Conservation (phyloP, 768 basidiomycete species). For the Cyathus striatus region DNA sequence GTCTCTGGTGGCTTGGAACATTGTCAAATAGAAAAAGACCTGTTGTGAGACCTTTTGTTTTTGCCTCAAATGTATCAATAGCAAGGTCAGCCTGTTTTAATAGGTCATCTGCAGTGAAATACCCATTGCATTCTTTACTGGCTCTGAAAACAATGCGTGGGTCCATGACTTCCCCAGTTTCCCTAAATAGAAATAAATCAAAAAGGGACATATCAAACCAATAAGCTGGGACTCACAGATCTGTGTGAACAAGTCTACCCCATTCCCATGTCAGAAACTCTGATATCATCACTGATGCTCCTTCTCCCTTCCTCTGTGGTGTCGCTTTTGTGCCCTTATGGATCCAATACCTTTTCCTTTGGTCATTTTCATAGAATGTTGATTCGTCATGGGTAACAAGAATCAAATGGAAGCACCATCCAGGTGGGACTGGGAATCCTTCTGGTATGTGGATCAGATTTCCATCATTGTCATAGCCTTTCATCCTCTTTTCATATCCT, state of each 20-base stretch:
- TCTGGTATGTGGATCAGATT: conserved; percentile 6
- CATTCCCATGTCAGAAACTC: conserved; percentile 26
- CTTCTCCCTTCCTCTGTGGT: conserved; percentile 28
- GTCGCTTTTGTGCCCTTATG: conserved; percentile 12
- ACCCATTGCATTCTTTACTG: conserved; percentile 24
- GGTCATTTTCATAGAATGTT: conserved; percentile 31
- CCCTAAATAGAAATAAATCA: no score
- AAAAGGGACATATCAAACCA: no score
- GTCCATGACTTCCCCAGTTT: no score
- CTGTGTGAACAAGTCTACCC: conserved; percentile 15
- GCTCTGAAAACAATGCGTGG: conserved; percentile 16
- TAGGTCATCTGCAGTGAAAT: conserved; percentile 17
- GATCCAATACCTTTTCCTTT: conserved; percentile 19
- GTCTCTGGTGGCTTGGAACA: conserved; percentile 15
- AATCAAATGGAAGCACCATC: conserved; percentile 10
- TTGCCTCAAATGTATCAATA: conserved; percentile 25
- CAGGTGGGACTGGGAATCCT: conserved; percentile 13
- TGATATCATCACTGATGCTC: conserved; percentile 27
- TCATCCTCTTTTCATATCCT: conserved; percentile 16
- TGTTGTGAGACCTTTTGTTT: conserved; percentile 13
- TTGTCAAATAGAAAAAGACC: conserved; percentile 19
- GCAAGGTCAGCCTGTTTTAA: conserved; percentile 16
- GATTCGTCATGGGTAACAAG: conserved; percentile 29
- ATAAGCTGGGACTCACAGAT: conserved; percentile 13
- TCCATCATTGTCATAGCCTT: conserved; percentile 19